Base-by-base conservation (phyloP, 139 green algal species). In the Diplosphaera chodatii region DNA sequence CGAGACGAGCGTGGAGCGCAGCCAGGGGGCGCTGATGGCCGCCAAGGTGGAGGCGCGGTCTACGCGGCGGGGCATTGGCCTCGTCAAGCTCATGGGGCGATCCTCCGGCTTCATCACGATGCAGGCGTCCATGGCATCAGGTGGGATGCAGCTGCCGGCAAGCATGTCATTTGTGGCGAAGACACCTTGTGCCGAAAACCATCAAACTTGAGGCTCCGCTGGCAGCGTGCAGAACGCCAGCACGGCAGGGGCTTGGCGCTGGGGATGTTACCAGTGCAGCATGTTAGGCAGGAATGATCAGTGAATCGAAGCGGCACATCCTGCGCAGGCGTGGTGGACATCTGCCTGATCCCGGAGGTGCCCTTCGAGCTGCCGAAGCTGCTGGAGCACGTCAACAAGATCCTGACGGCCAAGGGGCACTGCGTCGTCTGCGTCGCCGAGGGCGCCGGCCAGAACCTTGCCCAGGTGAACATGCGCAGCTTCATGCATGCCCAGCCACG, bases 261-360 rank as follows among this genome's bases (percentile, higher is more conserved):
- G n/a, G n/a, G n/a, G n/a, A n/a, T n/a, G n/a, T n/a, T n/a, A n/a
- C n/a, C n/a, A n/a, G n/a, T n/a, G n/a, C n/a, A n/a, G n/a, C n/a
- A n/a, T n/a, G n/a, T n/a, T n/a, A n/a, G n/a, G n/a, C n/a, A n/a
- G n/a, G n/a, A n/a, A n/a, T n/a, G n/a, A n/a, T n/a, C n/a, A n/a
- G n/a, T n/a, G n/a, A n/a, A n/a, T n/a, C n/a, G n/a, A n/a, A n/a
- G n/a, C n/a, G n/a, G n/a, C n/a, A n/a, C n/a, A n/a, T n/a, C n/a
- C n/a, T n/a, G n/a, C 56, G 55, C 81, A 83, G 86, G 90, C 63
- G 91, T 95, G 37, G 89, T 93, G 62, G 95, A 99, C 80, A 70
- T 92, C 25, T 99, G 95, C 84, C 86, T 99, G 20, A 98, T 99
- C 63, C 95, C 95, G 1, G 94, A 99, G 82, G 85, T 97, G 37